Evolutionary conservation across 164 flowering plant genomes (phyloP).

Genomic region (Malania oleifera): DNA sequence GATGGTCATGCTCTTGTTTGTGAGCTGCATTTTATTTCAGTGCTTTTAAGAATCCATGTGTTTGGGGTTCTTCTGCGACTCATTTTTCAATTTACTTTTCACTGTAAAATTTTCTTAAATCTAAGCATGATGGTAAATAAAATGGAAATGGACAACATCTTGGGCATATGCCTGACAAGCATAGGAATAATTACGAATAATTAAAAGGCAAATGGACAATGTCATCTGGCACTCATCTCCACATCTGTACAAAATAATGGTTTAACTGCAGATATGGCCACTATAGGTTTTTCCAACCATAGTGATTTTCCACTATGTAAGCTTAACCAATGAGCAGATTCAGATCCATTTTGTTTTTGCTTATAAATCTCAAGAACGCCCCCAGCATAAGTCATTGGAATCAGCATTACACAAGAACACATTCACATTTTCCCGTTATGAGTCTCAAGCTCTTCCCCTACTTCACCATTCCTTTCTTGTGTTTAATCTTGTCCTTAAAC

Average conservation of each 20-base stretch:
- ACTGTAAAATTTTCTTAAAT: too few species aligned
- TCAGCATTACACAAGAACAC: neutral
- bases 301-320: conserved; percentile 28
- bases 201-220: neutral
- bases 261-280: conserved; percentile 17
- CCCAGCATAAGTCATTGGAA: conserved; percentile 1
- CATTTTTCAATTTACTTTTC: too few species aligned
- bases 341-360: conserved; percentile 3
- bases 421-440: conserved; percentile 12
- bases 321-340: conserved; percentile 19
- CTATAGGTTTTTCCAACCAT: conserved; percentile 15
- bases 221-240: neutral
- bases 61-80: too few species aligned
- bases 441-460: conserved; percentile 7
- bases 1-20: too few species aligned
- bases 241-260: neutral
- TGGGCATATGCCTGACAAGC: too few species aligned
- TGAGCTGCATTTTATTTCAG: too few species aligned
- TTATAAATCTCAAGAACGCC: conserved; percentile 22
- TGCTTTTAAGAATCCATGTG: too few species aligned
- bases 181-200: too few species aligned
- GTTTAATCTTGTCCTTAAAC: conserved; percentile 3
- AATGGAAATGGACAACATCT: too few species aligned
- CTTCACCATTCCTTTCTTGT: conserved; percentile 8
- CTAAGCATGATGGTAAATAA: too few species aligned